Base-by-base conservation (phyloP, 106 monocot genomes). In the Iris macrosiphon region DNA sequence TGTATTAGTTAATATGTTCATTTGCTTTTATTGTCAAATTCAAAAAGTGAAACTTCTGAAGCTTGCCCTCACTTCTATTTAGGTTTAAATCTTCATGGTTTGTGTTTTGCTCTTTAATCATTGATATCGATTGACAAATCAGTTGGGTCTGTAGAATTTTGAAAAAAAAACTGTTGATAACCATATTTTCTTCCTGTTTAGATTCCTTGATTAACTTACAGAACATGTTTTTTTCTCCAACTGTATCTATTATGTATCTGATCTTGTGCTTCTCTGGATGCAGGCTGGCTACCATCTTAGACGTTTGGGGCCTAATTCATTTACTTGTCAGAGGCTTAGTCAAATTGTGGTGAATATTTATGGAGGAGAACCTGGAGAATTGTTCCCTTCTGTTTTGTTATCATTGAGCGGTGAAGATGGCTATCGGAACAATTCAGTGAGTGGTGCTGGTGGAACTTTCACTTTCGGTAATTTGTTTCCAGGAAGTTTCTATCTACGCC, bases 321-420 rank as follows among this genome's bases (percentile, higher is more conserved):
- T 98, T 68, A 70, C 69, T 57, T 98, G 91, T 71, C 82, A 87
- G 61, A 91, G 91, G 48, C 83, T 98, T 65, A 63, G 98, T 64
- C 75, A 87, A 70, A 87, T 98, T 58, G 58, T 62, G 22, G 87
- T 98, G 8, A 61, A 64, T 35, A 84, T 98, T 32, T 57, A 66
- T 32, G 72, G 66, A 54, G 59, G 23, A 43, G 88, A 67, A 63
- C 11, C 62, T 59, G 63, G 63, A 17, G 80, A 83, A 18, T 20
- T 72, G 13, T 64, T 91, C 45, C 98, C 98, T 29, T 58, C 98
- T 40, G 98, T 98, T 51, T 67, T 98, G 14, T 78, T 98, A 40
- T 98, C 98, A 39, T 75, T 98, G 41, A 98, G 98, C 62, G 89
- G 98, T 59, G 98, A 98, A 59, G 79, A 87, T 65, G 98, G 98